Conservation (phyloP, 2,329 filamentous ascomycete genomes). For the Clarireedia sp. region DNA sequence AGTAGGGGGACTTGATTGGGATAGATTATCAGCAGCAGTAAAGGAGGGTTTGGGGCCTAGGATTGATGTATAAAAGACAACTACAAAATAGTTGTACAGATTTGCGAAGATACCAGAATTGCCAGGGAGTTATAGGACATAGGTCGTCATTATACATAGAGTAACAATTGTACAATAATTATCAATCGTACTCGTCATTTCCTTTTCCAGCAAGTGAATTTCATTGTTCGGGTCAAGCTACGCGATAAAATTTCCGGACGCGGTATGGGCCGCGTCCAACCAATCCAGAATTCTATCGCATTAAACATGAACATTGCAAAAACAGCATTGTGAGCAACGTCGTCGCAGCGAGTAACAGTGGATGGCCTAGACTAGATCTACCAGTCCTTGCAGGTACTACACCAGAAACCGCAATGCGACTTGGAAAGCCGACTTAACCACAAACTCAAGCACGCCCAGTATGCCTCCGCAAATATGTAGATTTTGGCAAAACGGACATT, state of each 20-base stretch:
- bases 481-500: conserved; percentile 58
- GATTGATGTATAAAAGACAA: conserved; percentile 5
- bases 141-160: neutral
- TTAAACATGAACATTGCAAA: neutral
- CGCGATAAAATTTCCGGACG: neutral
- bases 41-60: conserved; percentile 27
- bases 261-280: too few species aligned
- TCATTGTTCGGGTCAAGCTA: neutral
- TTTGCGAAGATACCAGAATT: conserved; percentile 11
- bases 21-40: conserved; percentile 22
- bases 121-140: conserved; percentile 3
- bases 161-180: neutral
- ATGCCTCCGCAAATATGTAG: conserved; percentile 37
- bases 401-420: neutral
- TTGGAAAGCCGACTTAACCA: neutral
- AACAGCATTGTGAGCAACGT: neutral
- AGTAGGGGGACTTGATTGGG: conserved; percentile 27
- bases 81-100: neutral
- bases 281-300: too few species aligned
- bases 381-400: neutral
- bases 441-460: neutral
- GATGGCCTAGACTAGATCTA: neutral
- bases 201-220: neutral
- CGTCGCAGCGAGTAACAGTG: neutral
- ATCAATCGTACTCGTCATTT: neutral